phyloP scores from a whole-genome alignment of 2,329 filamentous ascomycete genomes.

The Colletotrichum viniferum region DNA sequence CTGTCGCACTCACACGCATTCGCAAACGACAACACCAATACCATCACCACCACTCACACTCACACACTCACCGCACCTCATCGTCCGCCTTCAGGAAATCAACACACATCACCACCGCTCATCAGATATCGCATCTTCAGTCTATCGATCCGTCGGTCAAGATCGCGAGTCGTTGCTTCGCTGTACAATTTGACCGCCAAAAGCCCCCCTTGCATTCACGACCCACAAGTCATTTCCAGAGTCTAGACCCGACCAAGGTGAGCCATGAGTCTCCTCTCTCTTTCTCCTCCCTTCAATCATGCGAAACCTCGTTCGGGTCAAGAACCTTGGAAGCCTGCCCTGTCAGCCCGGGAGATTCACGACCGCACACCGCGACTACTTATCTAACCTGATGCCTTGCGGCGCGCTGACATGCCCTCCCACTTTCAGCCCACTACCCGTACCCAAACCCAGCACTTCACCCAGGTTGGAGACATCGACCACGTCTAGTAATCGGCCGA shows the following conservation, averaged over 20 bases:
- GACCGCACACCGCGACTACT: conserved; percentile 14
- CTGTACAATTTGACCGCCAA: conserved; percentile 20
- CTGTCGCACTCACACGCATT: background rate
- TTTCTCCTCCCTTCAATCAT: conserved; percentile 23
- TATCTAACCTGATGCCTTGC: conserved; percentile 17
- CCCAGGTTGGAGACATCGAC: background rate
- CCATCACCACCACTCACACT: background rate
- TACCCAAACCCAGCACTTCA: background rate
- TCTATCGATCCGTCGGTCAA: background rate
- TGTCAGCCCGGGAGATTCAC: conserved; percentile 1
- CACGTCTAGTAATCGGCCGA: conserved; percentile 35
- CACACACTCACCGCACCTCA: background rate
- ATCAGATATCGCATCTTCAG: background rate
- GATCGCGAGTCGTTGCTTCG: background rate
- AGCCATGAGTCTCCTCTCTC: conserved; percentile 22
- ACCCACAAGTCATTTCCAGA: conserved; percentile 24
- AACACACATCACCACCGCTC: background rate
- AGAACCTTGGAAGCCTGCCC: conserved; percentile 7
- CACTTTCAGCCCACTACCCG: conserved; percentile 11
- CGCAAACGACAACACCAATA: background rate
- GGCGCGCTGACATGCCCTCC: conserved; percentile 18
- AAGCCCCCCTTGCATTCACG: conserved; percentile 23
- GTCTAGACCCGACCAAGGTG: conserved; percentile 23
- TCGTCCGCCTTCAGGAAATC: background rate
- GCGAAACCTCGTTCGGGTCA: conserved; percentile 5